Evolutionary conservation across 2,329 filamentous ascomycete genomes (phyloP).

Genomic region (Hortaea werneckii): DNA sequence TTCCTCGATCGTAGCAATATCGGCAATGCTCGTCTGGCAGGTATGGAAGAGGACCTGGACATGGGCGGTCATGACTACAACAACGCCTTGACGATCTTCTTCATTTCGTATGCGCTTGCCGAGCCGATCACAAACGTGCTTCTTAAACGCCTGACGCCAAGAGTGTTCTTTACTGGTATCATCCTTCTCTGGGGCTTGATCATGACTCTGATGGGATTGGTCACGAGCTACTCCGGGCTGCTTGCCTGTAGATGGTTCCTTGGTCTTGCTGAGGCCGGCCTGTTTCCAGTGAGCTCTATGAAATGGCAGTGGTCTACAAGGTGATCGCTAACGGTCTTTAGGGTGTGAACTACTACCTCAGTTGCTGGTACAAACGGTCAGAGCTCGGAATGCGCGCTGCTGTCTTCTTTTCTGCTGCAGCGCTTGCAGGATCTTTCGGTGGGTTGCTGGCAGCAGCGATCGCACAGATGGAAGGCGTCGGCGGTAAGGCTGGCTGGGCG

Average conservation of each 20-base stretch:
- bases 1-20: slow-evolving; percentile 22
- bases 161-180: slow-evolving; percentile 27
- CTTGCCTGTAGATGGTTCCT: slow-evolving; percentile 19
- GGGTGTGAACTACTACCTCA: slow-evolving; percentile 58
- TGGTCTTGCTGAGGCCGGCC: slow-evolving; percentile 11
- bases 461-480: slow-evolving; percentile 44
- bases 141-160: slow-evolving; percentile 35
- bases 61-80: slow-evolving; percentile 33
- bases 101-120: slow-evolving; percentile 23
- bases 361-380: slow-evolving; percentile 46
- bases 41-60: slow-evolving; percentile 33
- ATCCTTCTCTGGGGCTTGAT: slow-evolving; percentile 21
- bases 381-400: slow-evolving; percentile 47
- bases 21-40: slow-evolving; percentile 22
- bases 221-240: slow-evolving; percentile 19
- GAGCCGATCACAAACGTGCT: slow-evolving; percentile 33
- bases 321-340: too few species aligned
- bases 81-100: slow-evolving; percentile 30
- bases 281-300: slow-evolving; percentile 8
- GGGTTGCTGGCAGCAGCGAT: slow-evolving; percentile 47
- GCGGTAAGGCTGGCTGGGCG: slow-evolving; percentile 34
- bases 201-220: slow-evolving; percentile 23
- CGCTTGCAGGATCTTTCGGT: slow-evolving; percentile 42
- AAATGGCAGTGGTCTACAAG: neutral
- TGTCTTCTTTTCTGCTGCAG: slow-evolving; percentile 41